A percentile compares a stretch with the other conserved stretches of the same genome.
phyloP scores from a whole-genome alignment of 805 yeast species.

The Huiozyma naganishii region DNA sequence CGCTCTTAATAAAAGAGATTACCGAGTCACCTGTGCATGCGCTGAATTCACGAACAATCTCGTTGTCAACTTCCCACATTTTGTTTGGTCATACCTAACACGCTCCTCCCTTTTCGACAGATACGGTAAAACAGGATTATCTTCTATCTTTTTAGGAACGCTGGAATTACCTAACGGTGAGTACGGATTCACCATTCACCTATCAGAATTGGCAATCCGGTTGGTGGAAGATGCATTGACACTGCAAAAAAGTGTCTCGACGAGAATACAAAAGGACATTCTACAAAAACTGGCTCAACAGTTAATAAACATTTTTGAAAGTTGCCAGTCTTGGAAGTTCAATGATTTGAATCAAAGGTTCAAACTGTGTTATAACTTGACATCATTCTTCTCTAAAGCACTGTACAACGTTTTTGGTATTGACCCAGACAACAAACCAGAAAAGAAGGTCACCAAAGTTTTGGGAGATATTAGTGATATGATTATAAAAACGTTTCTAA shows the following conservation, averaged over 20 bases:
- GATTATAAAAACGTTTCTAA: slow-evolving; percentile 46
- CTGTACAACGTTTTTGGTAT: slow-evolving; percentile 45
- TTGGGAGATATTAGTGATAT: slow-evolving; percentile 39
- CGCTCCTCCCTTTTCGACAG: slow-evolving; percentile 55
- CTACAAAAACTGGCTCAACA: slow-evolving; percentile 45
- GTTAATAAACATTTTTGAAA: slow-evolving; percentile 60
- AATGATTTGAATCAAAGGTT: slow-evolving; percentile 43
- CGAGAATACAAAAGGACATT: slow-evolving; percentile 40
- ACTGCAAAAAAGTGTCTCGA: slow-evolving; percentile 24
- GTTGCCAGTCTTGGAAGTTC: slow-evolving; percentile 63
- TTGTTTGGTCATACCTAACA: slow-evolving; percentile 72
- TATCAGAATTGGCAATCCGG: slow-evolving; percentile 44
- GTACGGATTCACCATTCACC: slow-evolving; percentile 50
- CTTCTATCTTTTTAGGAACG: slow-evolving; percentile 52
- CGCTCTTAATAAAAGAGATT: slow-evolving; percentile 46
- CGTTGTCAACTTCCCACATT: slow-evolving; percentile 40
- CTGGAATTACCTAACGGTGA: slow-evolving; percentile 62
- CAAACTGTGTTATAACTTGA: slow-evolving; percentile 46
- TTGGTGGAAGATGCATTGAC: slow-evolving; percentile 38
- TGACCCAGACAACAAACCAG: slow-evolving; percentile 31
- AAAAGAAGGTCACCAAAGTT: slow-evolving; percentile 36
- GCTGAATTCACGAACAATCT: slow-evolving; percentile 41
- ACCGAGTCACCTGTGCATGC: slow-evolving; percentile 35
- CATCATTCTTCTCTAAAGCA: slow-evolving; percentile 45
- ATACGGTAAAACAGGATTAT: slow-evolving; percentile 54